Evolutionary conservation across 176 grass and related monocot species (phyloP).

Genomic region (Ensete glaucum): DNA sequence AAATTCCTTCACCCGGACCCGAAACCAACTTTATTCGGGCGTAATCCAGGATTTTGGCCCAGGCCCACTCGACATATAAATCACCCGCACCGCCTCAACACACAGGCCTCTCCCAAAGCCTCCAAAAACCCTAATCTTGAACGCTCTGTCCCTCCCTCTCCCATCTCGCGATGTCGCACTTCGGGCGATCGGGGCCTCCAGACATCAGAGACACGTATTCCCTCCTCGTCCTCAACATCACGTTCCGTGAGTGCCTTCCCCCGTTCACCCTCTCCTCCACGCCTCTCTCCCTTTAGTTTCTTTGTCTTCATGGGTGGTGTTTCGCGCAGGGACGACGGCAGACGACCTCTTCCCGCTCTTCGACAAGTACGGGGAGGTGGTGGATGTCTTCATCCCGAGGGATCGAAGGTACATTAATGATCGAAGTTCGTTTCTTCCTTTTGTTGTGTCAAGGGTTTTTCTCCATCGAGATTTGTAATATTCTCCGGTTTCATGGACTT

Average conservation of each 20-base stretch:
- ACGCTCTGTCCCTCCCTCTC: conserved; percentile 4
- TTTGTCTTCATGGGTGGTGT: neutral
- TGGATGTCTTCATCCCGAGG: conserved; percentile 90
- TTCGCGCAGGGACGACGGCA: conserved; percentile 47
- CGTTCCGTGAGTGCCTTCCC: conserved; percentile 42
- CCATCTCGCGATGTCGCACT: conserved; percentile 56
- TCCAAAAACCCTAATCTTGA: conserved; percentile 24
- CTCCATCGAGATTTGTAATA: neutral
- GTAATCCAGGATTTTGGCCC: too few species aligned
- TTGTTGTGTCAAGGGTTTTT: neutral
- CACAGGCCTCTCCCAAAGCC: too few species aligned
- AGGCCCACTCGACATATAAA: too few species aligned
- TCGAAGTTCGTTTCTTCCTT: conserved; percentile 3
- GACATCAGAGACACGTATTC: conserved; percentile 74
- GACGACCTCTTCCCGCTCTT: conserved; percentile 94
- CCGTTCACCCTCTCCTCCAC: neutral
- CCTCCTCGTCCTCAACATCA: conserved; percentile 93
- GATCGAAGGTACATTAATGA: conserved; percentile 43
- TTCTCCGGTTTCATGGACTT: too few species aligned
- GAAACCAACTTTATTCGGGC: too few species aligned
- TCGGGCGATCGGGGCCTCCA: conserved; percentile 80
- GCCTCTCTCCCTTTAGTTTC: neutral
- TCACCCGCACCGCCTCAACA: too few species aligned
- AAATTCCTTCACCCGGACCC: too few species aligned
- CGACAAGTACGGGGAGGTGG: conserved; percentile 78